Evolutionary conservation across 352 stramenopile genomes (phyloP), one percentile per base, ranked within the genome.

Genomic region (Aphanomyces stellatus): DNA sequence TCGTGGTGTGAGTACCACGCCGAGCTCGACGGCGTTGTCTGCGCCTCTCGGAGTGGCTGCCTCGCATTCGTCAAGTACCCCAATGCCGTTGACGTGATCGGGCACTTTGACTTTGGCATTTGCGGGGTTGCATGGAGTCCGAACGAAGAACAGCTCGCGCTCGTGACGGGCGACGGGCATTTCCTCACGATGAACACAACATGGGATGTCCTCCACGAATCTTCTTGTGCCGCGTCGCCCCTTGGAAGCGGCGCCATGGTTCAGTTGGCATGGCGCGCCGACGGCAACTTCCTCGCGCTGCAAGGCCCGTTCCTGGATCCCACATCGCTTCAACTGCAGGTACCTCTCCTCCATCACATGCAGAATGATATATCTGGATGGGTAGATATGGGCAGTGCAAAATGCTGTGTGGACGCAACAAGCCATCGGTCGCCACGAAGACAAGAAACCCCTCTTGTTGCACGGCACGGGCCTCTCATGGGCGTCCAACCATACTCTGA

Each of bases 201-300:
- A 43, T 93, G 85, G 85, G 78, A 91, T 25, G 81, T 90, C 59
- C 72, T 93, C 10, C 71, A 88, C 25, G 85, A 93, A 73, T 82
- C 72, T 37, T 71, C 84, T 37, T 63, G 88, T 1, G 70, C 79
- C 11, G 46, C 42, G 13, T 72, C 70, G 62, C 56, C 88, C 53
- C 69, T 76, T 0, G 35, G 71, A 0, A 75, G 71, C 1, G 19
- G 73, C 30, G 55, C 72, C 3, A n/a, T n/a, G n/a, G n/a, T n/a
- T n/a, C 41, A 41, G 0, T 42, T 95, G 0, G 77, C 73, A 42
- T 95, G 87, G 87, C 78, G 84, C 10, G 82, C 90, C 40, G 87
- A 95, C 51, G 76, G 73, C 4, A 73, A 85, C 59, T 91, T 84
- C 65, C 61, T 95, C 27, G 74, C 75, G 5, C 33, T 91, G 37